Base-by-base conservation (phyloP, 2,329 filamentous ascomycete species). In the Fusarium longipes region DNA sequence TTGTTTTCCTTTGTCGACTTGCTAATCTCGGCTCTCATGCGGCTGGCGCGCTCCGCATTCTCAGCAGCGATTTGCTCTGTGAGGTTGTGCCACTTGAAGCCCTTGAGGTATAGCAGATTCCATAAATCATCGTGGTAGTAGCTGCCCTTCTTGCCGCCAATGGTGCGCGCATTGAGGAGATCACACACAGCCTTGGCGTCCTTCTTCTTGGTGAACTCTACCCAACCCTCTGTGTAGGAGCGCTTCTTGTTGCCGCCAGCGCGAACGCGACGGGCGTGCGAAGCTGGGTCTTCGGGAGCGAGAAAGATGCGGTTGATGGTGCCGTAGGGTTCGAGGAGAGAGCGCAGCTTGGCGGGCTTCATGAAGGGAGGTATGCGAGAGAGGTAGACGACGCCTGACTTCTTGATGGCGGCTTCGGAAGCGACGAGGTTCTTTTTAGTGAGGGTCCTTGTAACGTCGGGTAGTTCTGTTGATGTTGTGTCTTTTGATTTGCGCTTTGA, bases 121-220 rank as follows among this genome's bases (percentile, higher is more conserved):
- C 93, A 96, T 42, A 96, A 85, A 76, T 96, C 93, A 76, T 96
- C 93, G 71, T 91, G 88, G 80, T 95, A 96, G 76, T 91, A 93
- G 47, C 86, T 87, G 14, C 92, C 86, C 81, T 96, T 96, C 81
- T 94, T 94, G 25, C 93, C 93, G 49, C 92, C 92, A 60, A 96
- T 91, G 14, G 86, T 92, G 65, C 86, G 87, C 39, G 91, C 90
- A 75, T 96, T 96, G 48, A 96, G 82, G 25, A 91, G 84, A 69
- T 93, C 90, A 48, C 89, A 91, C 0, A 87, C 90, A n/a, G 86
- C 82, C 77, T 94, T 93, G 33, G 93, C 93, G 65, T 94, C 89
- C 66, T 85, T 84, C 78, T 96, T 96, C 65, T 85, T 84, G 33
- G 88, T 78, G 73, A 95, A 96, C 77, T 96, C 93, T 27, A 96